Evolutionary conservation across 306 rosid species (phyloP).

Genomic region (Datisca glomerata): DNA sequence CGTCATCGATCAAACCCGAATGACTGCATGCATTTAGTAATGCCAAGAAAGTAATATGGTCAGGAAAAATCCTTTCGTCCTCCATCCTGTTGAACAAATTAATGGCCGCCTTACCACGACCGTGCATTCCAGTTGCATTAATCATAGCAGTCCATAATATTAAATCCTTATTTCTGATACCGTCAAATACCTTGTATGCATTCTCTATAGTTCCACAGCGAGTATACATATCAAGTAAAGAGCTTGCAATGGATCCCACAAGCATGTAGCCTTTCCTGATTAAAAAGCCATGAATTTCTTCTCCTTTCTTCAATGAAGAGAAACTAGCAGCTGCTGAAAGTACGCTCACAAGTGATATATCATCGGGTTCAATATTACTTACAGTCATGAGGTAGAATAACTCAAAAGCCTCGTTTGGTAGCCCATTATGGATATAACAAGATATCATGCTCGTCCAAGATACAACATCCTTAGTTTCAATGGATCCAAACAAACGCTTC

Average conservation of each 20-base stretch:
- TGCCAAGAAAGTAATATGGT: slow-evolving; percentile 62
- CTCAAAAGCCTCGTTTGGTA: slow-evolving; percentile 50
- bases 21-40: slow-evolving; percentile 72
- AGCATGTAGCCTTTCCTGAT: slow-evolving; percentile 42
- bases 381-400: slow-evolving; percentile 29
- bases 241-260: slow-evolving; percentile 39
- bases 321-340: slow-evolving; percentile 52
- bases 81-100: slow-evolving; percentile 42
- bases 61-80: slow-evolving; percentile 36
- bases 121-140: slow-evolving; percentile 70
- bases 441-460: slow-evolving; percentile 79
- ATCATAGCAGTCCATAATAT: slow-evolving; percentile 66
- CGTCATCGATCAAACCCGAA: slow-evolving; percentile 59
- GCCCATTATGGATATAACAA: slow-evolving; percentile 40
- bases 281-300: slow-evolving; percentile 61
- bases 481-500: slow-evolving; percentile 27
- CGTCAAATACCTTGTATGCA: slow-evolving; percentile 34
- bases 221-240: slow-evolving; percentile 64
- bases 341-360: slow-evolving; percentile 35
- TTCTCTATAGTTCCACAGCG: slow-evolving; percentile 44
- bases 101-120: slow-evolving; percentile 46
- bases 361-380: slow-evolving; percentile 39
- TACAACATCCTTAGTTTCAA: slow-evolving; percentile 47
- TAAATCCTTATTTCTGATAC: slow-evolving; percentile 22
- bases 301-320: slow-evolving; percentile 61